phyloP scores from a whole-genome alignment of 371 early-diverging fungal genomes.

The Apophysomyces ossiformis region DNA sequence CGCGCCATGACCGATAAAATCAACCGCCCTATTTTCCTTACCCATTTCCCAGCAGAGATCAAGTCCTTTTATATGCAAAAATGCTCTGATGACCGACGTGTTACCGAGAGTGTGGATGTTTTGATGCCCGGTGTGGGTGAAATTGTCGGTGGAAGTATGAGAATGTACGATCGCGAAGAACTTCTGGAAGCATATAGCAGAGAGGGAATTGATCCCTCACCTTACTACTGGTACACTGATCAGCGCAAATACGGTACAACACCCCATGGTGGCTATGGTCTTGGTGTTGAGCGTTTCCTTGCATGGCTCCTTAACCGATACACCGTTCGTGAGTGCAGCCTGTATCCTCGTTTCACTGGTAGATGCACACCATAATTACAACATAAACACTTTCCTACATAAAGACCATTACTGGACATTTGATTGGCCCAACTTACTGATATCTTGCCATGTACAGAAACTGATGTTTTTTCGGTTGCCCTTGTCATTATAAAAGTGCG shows the following conservation, averaged over 20 bases:
- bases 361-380: constrained; percentile 82
- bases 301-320: constrained; percentile 96
- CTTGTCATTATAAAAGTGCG: too few species aligned
- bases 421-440: too few species aligned
- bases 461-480: too few species aligned
- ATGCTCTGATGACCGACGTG: constrained; percentile 77
- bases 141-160: constrained; percentile 99
- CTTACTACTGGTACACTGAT: constrained; percentile 99
- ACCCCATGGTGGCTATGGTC: constrained; percentile 99
- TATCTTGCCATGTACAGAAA: too few species aligned
- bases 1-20: constrained; percentile 98
- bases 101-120: constrained; percentile 98
- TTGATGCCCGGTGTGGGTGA: constrained; percentile 99
- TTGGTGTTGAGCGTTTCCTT: constrained; percentile 99
- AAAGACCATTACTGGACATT: too few species aligned
- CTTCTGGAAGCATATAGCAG: constrained; percentile 94
- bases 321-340: constrained; percentile 92
- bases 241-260: constrained; percentile 98
- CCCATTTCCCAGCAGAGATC: constrained; percentile 98
- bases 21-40: constrained; percentile 96
- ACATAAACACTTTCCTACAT: too few species aligned
- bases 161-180: constrained; percentile 91
- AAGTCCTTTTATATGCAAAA: constrained; percentile 99
- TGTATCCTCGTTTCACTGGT: constrained; percentile 97
- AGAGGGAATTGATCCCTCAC: constrained; percentile 95